Conservation (phyloP, 2,329 filamentous ascomycete genomes). For the Talaromyces albobiverticillius region DNA sequence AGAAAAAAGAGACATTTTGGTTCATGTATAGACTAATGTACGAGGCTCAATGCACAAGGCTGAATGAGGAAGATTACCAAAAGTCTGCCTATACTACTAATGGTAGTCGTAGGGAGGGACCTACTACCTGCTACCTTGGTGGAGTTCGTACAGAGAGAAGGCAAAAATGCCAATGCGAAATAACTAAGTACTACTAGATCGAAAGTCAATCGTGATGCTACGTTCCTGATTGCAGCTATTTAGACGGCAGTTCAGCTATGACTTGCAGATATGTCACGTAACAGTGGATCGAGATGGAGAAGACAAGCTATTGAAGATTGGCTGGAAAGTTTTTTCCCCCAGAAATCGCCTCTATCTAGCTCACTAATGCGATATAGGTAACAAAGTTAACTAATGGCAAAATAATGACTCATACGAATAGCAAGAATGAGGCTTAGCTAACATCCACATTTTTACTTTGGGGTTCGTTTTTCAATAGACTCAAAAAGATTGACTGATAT, state of each 20-base stretch:
- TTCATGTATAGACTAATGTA: neutral
- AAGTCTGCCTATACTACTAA: neutral
- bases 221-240: neutral
- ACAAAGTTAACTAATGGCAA: neutral
- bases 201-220: neutral
- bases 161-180: neutral
- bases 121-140: too few relatives aligned
- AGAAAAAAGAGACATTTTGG: neutral
- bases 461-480: neutral
- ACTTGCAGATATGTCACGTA: neutral
- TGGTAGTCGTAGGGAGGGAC: neutral
- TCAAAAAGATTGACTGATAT: neutral
- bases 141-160: neutral
- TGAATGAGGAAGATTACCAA: too few relatives aligned
- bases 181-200: neutral
- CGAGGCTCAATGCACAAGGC: neutral
- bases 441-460: neutral
- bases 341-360: neutral
- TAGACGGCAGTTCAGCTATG: neutral
- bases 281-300: neutral
- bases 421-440: neutral
- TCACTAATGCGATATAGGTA: neutral
- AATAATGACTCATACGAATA: neutral
- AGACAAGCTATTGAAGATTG: neutral
- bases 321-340: neutral